These are phyloP conservation scores for Maudiozyma turicensis DNA, from an alignment of 805 yeast species.

Conservation along the genomic window DNA sequence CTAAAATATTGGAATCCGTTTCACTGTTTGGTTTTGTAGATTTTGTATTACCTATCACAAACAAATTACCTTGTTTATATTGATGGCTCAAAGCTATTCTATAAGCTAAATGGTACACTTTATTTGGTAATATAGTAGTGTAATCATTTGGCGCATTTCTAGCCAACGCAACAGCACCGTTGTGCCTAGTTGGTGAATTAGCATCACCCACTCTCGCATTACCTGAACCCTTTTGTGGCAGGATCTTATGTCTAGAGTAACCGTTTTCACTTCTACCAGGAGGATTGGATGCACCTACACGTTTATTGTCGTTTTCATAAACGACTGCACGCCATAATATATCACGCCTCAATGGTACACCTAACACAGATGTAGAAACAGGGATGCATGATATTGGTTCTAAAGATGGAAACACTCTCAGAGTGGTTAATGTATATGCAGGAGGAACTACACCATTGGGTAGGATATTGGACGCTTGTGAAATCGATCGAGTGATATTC, in stretches of 20 bases:
- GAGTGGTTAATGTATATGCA: constrained; percentile 61
- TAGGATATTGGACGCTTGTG: background rate
- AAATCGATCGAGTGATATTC: background rate
- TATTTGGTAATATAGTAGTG: constrained; percentile 64
- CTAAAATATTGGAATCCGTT: constrained; percentile 18
- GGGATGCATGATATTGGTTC: constrained; percentile 78
- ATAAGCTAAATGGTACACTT: constrained; percentile 66
- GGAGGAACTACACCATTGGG: constrained; percentile 41
- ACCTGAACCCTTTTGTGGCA: constrained; percentile 91
- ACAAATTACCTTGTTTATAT: constrained; percentile 65
- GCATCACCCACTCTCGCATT: constrained; percentile 94
- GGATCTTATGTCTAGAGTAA: constrained; percentile 70
- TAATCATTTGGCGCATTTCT: constrained; percentile 85
- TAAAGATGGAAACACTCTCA: constrained; percentile 80
- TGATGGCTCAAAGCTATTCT: constrained; percentile 75
- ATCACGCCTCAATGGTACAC: constrained; percentile 78
- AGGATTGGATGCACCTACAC: constrained; percentile 85
- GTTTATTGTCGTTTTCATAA: constrained; percentile 77
- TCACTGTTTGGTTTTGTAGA: constrained; percentile 9
- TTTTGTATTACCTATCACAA: constrained; percentile 52
- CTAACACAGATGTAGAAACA: constrained; percentile 59
- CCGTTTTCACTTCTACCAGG: constrained; percentile 82
- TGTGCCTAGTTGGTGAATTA: constrained; percentile 83
- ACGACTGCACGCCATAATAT: constrained; percentile 89
- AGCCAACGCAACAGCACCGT: constrained; percentile 84